phyloP scores from a whole-genome alignment of 306 rosid genomes.

The Glycine latifolia region DNA sequence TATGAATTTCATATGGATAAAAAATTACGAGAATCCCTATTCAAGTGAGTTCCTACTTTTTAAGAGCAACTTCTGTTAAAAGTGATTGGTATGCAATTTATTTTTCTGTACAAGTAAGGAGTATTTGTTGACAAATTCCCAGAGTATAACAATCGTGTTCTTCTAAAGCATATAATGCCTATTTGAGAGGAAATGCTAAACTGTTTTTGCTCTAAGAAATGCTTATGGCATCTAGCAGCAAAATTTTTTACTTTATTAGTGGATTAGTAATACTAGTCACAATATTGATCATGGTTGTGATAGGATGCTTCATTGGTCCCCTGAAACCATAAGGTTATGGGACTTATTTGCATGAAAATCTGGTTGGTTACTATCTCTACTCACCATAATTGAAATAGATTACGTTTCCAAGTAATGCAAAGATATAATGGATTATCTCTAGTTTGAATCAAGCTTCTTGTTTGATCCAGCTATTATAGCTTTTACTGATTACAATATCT shows the following conservation, averaged over 20 bases:
- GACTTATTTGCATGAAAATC: slow-evolving; percentile 14
- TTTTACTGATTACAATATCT: not conserved
- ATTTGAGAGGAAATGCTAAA: slow-evolving; percentile 26
- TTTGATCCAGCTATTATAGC: not conserved
- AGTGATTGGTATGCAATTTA: slow-evolving; percentile 27
- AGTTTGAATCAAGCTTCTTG: slow-evolving; percentile 1
- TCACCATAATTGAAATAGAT: not conserved
- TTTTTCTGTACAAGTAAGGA: slow-evolving; percentile 1
- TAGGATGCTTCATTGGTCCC: slow-evolving; percentile 17
- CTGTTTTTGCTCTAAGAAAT: slow-evolving; percentile 11
- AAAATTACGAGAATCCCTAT: slow-evolving; percentile 77
- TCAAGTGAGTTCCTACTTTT: slow-evolving; percentile 65
- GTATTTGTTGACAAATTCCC: slow-evolving; percentile 4
- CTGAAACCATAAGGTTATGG: not conserved
- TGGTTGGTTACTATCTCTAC: not conserved
- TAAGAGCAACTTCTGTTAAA: slow-evolving; percentile 14
- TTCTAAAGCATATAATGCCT: not conserved
- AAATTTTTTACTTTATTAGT: not conserved
- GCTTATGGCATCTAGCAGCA: not conserved
- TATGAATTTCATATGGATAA: slow-evolving; percentile 95
- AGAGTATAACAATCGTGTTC: not conserved
- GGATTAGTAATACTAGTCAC: slow-evolving; percentile 3
- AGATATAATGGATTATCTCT: not conserved
- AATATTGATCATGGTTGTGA: slow-evolving; percentile 2
- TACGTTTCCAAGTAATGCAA: not conserved